phyloP scores from a whole-genome alignment of 352 stramenopile genomes.

The Thalassiosira delicatula region DNA sequence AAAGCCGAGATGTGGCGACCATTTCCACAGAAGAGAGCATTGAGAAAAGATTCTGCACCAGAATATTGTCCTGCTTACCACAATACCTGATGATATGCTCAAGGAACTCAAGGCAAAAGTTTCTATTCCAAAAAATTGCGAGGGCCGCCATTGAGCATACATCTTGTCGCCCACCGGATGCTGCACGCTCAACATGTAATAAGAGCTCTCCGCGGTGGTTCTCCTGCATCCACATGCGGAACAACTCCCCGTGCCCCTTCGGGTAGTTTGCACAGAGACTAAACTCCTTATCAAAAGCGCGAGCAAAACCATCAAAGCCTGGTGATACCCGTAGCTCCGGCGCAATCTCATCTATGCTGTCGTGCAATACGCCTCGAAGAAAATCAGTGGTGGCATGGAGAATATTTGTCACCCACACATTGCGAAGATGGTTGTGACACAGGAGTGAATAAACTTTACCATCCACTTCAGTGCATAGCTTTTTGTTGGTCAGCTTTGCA shows the following conservation, averaged over 20 bases:
- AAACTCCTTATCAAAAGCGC: constrained; percentile 18
- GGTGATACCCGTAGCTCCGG: constrained; percentile 1
- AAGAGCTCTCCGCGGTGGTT: constrained; percentile 3
- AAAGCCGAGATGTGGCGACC: no score
- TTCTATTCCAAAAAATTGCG: constrained; percentile 4
- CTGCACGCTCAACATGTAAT: constrained; percentile 4
- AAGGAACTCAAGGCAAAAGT: not conserved
- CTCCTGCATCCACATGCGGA: not conserved
- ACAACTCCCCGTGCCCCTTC: constrained; percentile 8
- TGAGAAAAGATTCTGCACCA: no score
- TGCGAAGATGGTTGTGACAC: constrained; percentile 12
- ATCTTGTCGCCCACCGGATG: not conserved
- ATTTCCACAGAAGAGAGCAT: no score
- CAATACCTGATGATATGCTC: not conserved
- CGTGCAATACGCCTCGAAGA: not conserved
- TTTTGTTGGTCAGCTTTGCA: constrained; percentile 3
- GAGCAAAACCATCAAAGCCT: not conserved
- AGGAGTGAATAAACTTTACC: not conserved
- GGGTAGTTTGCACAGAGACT: constrained; percentile 14
- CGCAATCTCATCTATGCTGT: not conserved
- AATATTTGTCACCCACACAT: constrained; percentile 8
- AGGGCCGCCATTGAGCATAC: not conserved
- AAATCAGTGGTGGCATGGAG: not conserved
- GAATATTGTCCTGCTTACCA: not conserved
- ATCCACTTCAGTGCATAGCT: not conserved